Evolutionary conservation across 108 stramenopile species (phyloP).

Genomic region (Skeletonema costatum): DNA sequence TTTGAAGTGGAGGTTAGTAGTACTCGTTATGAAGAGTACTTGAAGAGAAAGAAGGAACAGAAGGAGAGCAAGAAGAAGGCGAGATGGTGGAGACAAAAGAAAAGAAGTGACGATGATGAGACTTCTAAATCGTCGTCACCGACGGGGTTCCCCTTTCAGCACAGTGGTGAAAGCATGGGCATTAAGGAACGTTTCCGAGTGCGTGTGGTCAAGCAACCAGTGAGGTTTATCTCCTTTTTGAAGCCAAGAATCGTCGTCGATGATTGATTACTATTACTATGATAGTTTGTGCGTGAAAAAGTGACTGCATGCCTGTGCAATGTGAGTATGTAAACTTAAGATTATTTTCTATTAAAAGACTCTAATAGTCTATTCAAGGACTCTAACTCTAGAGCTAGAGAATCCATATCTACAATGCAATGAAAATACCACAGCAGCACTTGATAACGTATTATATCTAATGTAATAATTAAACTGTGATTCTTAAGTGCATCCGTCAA

Average conservation of each 20-base stretch:
- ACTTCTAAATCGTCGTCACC: too few species aligned
- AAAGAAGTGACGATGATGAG: not conserved
- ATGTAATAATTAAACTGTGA: too few species aligned
- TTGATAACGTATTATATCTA: too few species aligned
- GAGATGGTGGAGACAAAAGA: not conserved
- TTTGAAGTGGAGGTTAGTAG: conserved; percentile 57
- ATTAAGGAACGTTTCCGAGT: conserved; percentile 51
- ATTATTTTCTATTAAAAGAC: not conserved
- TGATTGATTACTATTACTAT: conserved; percentile 8
- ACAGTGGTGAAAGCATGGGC: conserved; percentile 72
- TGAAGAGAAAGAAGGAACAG: conserved; percentile 6
- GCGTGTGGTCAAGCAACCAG: conserved; percentile 47
- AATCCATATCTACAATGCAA: too few species aligned
- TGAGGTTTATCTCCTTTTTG: conserved; percentile 67
- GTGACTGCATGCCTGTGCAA: too few species aligned
- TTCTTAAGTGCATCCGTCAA: too few species aligned
- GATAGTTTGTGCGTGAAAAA: not conserved
- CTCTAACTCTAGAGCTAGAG: too few species aligned
- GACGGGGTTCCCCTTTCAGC: conserved; percentile 73
- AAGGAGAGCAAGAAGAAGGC: not conserved
- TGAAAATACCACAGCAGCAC: too few species aligned
- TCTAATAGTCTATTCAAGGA: too few species aligned
- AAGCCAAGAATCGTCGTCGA: conserved; percentile 51
- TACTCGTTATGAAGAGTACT: conserved; percentile 25
- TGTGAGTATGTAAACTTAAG: too few species aligned